Conservation (phyloP, 768 basidiomycete species). For the Tylopilus balloui region DNA sequence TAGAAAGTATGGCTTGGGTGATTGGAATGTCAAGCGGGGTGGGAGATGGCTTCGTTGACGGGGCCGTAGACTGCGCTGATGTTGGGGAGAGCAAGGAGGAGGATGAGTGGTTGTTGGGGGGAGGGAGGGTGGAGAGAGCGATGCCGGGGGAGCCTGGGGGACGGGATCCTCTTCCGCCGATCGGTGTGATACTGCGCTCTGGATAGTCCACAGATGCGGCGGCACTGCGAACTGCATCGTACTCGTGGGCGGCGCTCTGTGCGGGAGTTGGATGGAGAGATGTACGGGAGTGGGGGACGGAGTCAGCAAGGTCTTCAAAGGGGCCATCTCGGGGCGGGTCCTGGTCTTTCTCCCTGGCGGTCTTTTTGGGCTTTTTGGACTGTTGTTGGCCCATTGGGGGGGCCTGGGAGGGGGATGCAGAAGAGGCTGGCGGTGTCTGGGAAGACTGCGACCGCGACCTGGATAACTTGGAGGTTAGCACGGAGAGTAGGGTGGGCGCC, state of each 20-base stretch:
- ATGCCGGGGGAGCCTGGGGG: constrained; percentile 27
- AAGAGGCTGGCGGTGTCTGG: constrained; percentile 58
- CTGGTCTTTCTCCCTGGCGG: constrained; percentile 64
- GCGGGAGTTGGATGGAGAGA: constrained; percentile 38
- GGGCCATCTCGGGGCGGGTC: constrained; percentile 42
- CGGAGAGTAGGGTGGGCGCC: constrained; percentile 80
- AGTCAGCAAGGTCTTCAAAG: constrained; percentile 37
- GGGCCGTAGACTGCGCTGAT: constrained; percentile 7
- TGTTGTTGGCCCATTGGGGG: constrained; percentile 77
- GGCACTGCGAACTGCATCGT: constrained; percentile 31
- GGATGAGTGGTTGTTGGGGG: constrained; percentile 37
- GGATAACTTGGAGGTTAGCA: constrained; percentile 63
- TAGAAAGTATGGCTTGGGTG: constrained; percentile 81
- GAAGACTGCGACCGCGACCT: constrained; percentile 73
- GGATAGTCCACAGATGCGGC: constrained; percentile 32
- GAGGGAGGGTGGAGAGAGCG: constrained; percentile 37
- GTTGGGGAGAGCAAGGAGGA: constrained; percentile 34
- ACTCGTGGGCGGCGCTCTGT: constrained; percentile 37
- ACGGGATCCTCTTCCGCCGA: constrained; percentile 40
- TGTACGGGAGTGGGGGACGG: constrained; percentile 42
- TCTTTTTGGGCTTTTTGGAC: constrained; percentile 77
- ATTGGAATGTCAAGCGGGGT: constrained; percentile 73
- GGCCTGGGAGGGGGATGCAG: constrained; percentile 33
- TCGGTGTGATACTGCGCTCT: constrained; percentile 30
- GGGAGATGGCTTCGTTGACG: constrained; percentile 39